Conservation (phyloP, 768 basidiomycete species). For the Dacryopinax primogenitus region DNA sequence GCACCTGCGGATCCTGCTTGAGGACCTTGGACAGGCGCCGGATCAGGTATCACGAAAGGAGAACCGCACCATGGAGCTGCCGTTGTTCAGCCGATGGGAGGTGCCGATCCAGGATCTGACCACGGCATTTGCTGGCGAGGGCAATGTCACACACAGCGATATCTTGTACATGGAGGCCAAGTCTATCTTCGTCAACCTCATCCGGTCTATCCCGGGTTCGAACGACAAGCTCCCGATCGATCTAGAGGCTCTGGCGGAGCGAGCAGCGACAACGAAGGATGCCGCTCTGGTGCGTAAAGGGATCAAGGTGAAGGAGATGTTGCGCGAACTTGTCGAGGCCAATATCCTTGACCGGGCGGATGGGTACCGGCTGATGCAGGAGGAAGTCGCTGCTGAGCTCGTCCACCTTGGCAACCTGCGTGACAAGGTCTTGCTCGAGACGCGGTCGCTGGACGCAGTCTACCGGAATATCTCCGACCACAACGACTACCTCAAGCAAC, state of each 20-base stretch:
- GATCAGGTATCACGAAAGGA: slow-evolving; percentile 96
- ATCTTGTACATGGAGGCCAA: slow-evolving; percentile 99
- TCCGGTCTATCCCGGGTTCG: slow-evolving; percentile 81
- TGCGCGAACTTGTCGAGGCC: slow-evolving; percentile 85
- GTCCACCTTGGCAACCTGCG: slow-evolving; percentile 90
- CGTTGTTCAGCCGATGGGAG: slow-evolving; percentile 96
- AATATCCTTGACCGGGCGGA: slow-evolving; percentile 72
- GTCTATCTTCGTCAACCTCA: slow-evolving; percentile 94
- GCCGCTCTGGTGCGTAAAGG: slow-evolving; percentile 89
- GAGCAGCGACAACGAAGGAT: slow-evolving; percentile 95
- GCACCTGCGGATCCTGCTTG: slow-evolving; percentile 88
- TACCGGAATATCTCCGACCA: slow-evolving; percentile 99
- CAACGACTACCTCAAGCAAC: slow-evolving; percentile 90
- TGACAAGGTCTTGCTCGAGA: slow-evolving; percentile 90
- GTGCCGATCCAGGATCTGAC: slow-evolving; percentile 97
- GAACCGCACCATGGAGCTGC: slow-evolving; percentile 84
- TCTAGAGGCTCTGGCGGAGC: slow-evolving; percentile 76
- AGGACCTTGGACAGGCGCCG: slow-evolving; percentile 89
- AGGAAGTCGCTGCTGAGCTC: slow-evolving; percentile 90
- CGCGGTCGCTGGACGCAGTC: slow-evolving; percentile 83
- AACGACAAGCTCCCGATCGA: slow-evolving; percentile 81
- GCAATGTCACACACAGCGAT: slow-evolving; percentile 91
- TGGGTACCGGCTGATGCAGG: slow-evolving; percentile 89
- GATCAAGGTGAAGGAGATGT: slow-evolving; percentile 99
- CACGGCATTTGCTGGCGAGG: slow-evolving; percentile 75